A percentile compares a stretch with the other conserved stretches of the same genome.
Evolutionary conservation across 2,329 filamentous ascomycete genomes (phyloP).

Genomic region (Penicillium brevicompactum): DNA sequence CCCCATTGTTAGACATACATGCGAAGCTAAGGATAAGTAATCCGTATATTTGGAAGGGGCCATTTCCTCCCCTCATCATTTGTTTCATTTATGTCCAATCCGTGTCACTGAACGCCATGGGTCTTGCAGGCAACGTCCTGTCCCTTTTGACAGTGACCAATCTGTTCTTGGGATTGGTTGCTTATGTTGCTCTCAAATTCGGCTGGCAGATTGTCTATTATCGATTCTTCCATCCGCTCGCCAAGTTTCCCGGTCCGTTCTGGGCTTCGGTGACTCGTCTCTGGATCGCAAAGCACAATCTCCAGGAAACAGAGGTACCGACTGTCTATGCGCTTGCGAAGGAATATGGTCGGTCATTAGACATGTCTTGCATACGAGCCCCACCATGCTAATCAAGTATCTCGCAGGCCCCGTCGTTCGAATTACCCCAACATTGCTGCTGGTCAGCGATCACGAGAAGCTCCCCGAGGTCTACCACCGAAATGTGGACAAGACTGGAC

Average conservation of each 20-base stretch:
- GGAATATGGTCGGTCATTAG: conserved; percentile 48
- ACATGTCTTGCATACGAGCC: neutral
- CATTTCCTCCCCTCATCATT: neutral
- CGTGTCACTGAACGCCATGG: conserved; percentile 23
- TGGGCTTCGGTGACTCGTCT: conserved; percentile 57
- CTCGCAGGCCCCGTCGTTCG: conserved; percentile 55
- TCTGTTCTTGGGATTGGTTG: conserved; percentile 22
- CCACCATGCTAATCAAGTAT: neutral
- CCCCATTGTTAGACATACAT: neutral
- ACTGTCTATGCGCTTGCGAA: conserved; percentile 47
- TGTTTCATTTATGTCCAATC: conserved; percentile 6
- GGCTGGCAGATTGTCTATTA: conserved; percentile 45
- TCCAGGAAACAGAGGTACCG: conserved; percentile 50
- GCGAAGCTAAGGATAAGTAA: neutral
- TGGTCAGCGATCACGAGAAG: conserved; percentile 56
- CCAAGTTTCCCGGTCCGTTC: conserved; percentile 57
- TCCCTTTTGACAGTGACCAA: conserved; percentile 32
- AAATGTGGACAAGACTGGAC: conserved; percentile 58
- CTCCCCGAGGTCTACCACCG: conserved; percentile 60
- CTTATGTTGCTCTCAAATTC: conserved; percentile 27
- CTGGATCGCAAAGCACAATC: conserved; percentile 57
- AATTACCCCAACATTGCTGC: conserved; percentile 56
- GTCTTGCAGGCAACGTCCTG: conserved; percentile 25
- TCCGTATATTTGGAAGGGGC: neutral
- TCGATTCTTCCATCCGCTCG: conserved; percentile 55